Conservation (phyloP, 768 basidiomycete genomes). For the Dioszegia hungarica region DNA sequence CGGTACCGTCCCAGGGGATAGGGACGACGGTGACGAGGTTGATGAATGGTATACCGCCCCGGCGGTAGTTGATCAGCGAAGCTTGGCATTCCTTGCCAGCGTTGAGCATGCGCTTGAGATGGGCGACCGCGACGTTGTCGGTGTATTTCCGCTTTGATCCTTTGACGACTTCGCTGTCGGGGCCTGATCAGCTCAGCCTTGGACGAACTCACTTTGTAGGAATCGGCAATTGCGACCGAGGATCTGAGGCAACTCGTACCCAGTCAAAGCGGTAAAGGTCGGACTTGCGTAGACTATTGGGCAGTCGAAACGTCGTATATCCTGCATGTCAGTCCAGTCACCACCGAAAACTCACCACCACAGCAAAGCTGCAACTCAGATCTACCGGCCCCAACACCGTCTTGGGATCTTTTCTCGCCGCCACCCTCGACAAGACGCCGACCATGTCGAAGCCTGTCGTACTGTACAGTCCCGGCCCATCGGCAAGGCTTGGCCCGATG, state of each 20-base stretch:
- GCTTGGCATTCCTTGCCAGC: slow-evolving; percentile 84
- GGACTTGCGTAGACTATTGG: slow-evolving; percentile 91
- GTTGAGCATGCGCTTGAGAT: slow-evolving; percentile 62
- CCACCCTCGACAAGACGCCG: slow-evolving; percentile 72
- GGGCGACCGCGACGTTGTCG: slow-evolving; percentile 62
- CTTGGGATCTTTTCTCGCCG: slow-evolving; percentile 65
- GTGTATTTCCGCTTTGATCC: slow-evolving; percentile 60
- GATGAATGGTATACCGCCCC: slow-evolving; percentile 76
- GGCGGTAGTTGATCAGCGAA: slow-evolving; percentile 79
- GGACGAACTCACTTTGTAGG: slow-evolving; percentile 40
- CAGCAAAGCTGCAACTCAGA: slow-evolving; percentile 82
- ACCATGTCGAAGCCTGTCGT: slow-evolving; percentile 86
- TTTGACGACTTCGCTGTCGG: slow-evolving; percentile 57
- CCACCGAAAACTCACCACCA: slow-evolving; percentile 53
- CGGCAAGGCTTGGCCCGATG: slow-evolving; percentile 21
- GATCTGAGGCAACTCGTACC: slow-evolving; percentile 58
- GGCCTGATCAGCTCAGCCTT: slow-evolving; percentile 65
- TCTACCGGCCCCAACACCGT: slow-evolving; percentile 86
- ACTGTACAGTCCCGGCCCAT: slow-evolving; percentile 65
- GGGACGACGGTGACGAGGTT: slow-evolving; percentile 90
- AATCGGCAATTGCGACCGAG: slow-evolving; percentile 75
- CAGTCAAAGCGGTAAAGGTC: slow-evolving; percentile 61
- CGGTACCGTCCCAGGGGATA: slow-evolving; percentile 64
- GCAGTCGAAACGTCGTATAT: slow-evolving; percentile 70
- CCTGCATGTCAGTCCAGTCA: slow-evolving; percentile 46